Conservation (phyloP, 2,329 filamentous ascomycete genomes). For the Penicillium sp. region DNA sequence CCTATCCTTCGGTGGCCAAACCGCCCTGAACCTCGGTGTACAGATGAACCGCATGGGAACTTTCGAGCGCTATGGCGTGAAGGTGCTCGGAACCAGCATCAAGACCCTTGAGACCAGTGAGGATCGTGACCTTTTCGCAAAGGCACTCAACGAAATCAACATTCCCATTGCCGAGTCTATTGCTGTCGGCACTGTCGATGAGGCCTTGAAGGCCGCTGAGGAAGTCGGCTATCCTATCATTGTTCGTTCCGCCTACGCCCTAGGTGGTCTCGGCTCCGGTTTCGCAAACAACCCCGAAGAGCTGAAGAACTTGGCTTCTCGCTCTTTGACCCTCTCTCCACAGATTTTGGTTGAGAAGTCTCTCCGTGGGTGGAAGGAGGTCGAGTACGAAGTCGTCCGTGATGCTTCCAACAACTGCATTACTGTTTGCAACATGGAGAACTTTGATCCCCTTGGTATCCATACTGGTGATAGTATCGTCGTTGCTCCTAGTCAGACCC, state of each 20-base stretch:
- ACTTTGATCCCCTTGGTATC: slow-evolving; percentile 96
- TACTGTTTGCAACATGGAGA: slow-evolving; percentile 98
- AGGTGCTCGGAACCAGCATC: slow-evolving; percentile 93
- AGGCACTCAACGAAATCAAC: slow-evolving; percentile 94
- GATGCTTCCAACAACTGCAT: slow-evolving; percentile 99
- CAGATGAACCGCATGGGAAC: slow-evolving; percentile 96
- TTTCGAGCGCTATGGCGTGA: slow-evolving; percentile 93
- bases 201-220: slow-evolving; percentile 85
- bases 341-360: slow-evolving; percentile 99
- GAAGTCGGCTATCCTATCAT: slow-evolving; percentile 96
- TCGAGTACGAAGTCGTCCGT: slow-evolving; percentile 97
- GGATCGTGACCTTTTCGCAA: slow-evolving; percentile 93
- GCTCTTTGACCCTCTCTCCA: slow-evolving; percentile 89
- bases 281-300: slow-evolving; percentile 95
- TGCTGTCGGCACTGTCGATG: slow-evolving; percentile 87
- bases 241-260: slow-evolving; percentile 92
- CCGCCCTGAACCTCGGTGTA: slow-evolving; percentile 93
- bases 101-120: slow-evolving; percentile 93
- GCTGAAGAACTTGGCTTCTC: slow-evolving; percentile 88
- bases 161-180: slow-evolving; percentile 97
- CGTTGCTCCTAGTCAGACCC: slow-evolving; percentile 92
- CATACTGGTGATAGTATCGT: slow-evolving; percentile 99
- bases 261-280: slow-evolving; percentile 93
- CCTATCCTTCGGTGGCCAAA: slow-evolving; percentile 96
- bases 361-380: slow-evolving; percentile 99